These are phyloP conservation scores for Acanthamoeba royreba DNA, from an alignment of 208 protist genomes.

Conservation along the genomic window DNA sequence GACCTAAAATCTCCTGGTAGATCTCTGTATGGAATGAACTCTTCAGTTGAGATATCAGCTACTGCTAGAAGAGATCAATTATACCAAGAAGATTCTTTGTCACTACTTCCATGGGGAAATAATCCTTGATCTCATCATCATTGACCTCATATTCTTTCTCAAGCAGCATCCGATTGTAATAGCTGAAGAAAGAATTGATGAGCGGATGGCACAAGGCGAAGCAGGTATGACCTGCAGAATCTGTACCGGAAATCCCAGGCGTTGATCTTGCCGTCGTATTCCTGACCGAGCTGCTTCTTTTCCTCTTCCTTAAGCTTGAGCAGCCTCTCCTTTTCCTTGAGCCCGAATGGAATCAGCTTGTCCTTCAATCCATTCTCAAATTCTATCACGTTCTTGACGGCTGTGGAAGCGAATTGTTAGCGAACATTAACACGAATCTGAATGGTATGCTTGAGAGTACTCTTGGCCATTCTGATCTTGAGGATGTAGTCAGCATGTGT, in stretches of 20 bases:
- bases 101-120: conserved; percentile 73
- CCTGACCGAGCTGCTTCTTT: not conserved
- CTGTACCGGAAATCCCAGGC: conserved; percentile 67
- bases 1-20: conserved; percentile 64
- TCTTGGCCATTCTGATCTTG: conserved; percentile 64
- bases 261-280: conserved; percentile 58
- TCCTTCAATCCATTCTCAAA: conserved; percentile 50
- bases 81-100: no score
- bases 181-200: conserved; percentile 43
- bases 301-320: conserved; percentile 67
- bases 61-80: no score
- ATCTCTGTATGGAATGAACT: no score
- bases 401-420: not conserved
- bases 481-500: conserved; percentile 57
- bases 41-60: no score
- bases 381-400: not conserved
- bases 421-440: not conserved
- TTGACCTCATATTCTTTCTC: conserved; percentile 64
- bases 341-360: conserved; percentile 41
- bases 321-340: conserved; percentile 31
- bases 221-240: conserved; percentile 53
- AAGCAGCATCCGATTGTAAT: conserved; percentile 61
- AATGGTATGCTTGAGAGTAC: not conserved
- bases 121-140: conserved; percentile 62
- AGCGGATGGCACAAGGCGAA: conserved; percentile 66